Conservation (phyloP, 768 basidiomycete species). For the Lactarius akahatsu region DNA sequence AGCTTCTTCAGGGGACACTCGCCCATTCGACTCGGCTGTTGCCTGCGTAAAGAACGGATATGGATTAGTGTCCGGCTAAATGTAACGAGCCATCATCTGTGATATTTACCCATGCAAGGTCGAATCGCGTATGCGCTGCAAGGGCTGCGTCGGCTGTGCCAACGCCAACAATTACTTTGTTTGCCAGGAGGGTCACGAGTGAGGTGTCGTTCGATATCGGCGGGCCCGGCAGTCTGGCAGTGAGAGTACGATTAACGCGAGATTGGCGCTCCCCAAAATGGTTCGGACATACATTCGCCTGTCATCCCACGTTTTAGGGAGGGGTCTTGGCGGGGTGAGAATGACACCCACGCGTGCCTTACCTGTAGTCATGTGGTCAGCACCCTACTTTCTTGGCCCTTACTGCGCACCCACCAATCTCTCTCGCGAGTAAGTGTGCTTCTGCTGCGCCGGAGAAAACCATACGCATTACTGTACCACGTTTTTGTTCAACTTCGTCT, state of each 20-base stretch:
- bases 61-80: neutral
- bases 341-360: conserved; percentile 74
- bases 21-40: conserved; percentile 41
- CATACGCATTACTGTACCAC: conserved; percentile 35
- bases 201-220: conserved; percentile 56
- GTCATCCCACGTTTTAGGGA: conserved; percentile 63
- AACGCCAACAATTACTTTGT: conserved; percentile 63
- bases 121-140: conserved; percentile 40
- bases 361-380: conserved; percentile 36
- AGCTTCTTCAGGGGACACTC: conserved; percentile 38
- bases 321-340: conserved; percentile 59
- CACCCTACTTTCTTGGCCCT: neutral
- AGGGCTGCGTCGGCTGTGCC: conserved; percentile 43
- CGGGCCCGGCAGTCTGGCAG: conserved; percentile 60
- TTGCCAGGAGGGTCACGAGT: conserved; percentile 51
- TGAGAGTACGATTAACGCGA: conserved; percentile 17
- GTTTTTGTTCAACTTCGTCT: conserved; percentile 46
- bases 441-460: conserved; percentile 63
- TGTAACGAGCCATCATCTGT: neutral
- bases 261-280: neutral
- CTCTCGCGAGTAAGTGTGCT: conserved; percentile 58
- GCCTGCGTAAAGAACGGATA: conserved; percentile 35
- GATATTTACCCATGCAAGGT: conserved; percentile 40
- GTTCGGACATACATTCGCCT: conserved; percentile 55
- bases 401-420: conserved; percentile 43